Percentiles rank a stretch among this genome's conserved stretches.
These are phyloP conservation scores for Fusarium devonianum DNA, from an alignment of 2,329 filamentous ascomycete genomes.

Conservation along the genomic window DNA sequence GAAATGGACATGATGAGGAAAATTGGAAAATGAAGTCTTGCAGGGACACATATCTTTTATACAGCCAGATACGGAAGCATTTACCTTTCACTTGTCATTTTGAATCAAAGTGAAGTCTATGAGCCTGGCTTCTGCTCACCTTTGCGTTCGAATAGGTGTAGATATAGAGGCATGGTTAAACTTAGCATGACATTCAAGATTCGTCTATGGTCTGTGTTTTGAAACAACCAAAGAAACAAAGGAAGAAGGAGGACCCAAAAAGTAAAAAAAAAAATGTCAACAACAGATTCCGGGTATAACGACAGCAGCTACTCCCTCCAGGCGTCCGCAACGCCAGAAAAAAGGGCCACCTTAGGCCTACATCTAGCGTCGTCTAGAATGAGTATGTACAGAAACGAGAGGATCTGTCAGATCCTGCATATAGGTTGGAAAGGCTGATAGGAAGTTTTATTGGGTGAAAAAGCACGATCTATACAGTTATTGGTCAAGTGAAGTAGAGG, in stretches of 20 bases:
- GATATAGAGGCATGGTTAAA: no score
- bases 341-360: slow-evolving; percentile 3
- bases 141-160: no score
- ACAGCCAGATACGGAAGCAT: slow-evolving; percentile 5
- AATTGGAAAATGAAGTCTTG: neutral
- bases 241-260: slow-evolving; percentile 4
- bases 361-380: slow-evolving; percentile 19
- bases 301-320: slow-evolving; percentile 26
- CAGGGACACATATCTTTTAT: neutral
- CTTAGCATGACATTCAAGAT: slow-evolving; percentile 35
- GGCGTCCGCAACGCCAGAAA: slow-evolving; percentile 29
- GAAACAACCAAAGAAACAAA: slow-evolving; percentile 16
- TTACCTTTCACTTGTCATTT: neutral
- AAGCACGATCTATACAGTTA: neutral
- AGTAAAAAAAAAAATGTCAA: slow-evolving; percentile 6
- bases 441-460: slow-evolving; percentile 10
- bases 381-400: slow-evolving; percentile 19
- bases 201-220: slow-evolving; percentile 20
- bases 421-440: no score
- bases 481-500: slow-evolving; percentile 3
- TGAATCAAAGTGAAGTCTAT: neutral
- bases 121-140: no score
- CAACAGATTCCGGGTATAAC: slow-evolving; percentile 36
- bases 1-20: slow-evolving; percentile 17
- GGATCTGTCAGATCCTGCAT: slow-evolving; percentile 28